Evolutionary conservation across 1,284 basidiomycete species (phyloP), one percentile per base, ranked within the genome.

Genomic region (Tylopilus orsonianus): DNA sequence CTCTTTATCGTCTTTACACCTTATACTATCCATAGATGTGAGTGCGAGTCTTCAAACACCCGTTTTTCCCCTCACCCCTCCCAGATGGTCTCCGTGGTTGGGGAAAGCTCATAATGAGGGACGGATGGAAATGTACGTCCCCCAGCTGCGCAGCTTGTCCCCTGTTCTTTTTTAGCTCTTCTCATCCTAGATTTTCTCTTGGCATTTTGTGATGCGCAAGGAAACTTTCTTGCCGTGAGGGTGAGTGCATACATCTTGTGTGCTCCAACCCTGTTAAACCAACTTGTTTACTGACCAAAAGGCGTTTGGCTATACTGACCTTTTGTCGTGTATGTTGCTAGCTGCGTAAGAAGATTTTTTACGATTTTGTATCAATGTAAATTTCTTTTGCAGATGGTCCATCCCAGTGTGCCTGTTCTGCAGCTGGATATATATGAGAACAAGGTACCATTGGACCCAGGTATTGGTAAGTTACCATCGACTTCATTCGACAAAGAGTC

Each of bases 251-350:
- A 29, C 16, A 18, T 30, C 18, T 16, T n/a, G 4, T 14, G 10
- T 8, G 5, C 18, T 22, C 30, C 7, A 8, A 35, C 16, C 32
- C n/a, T 43, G 30, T 41, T 26, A 41, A 26, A 43, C 16, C 23
- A 29, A 26, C 37, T 20, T 30, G 22, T 44, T n/a, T 20, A 12
- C 36, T 33, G 22, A 13, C 4, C 0, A 38, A 42, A 48, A 83
- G 79, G 89, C 90, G 12, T 93, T 87, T 64, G 74, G 85, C 66
- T 92, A 90, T 70, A 93, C 91, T 36, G 88, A 89, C 51, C 73
- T 93, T 4, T 71, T 93, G 22, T 92, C 90, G 0, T 90, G 87
- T 61, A 90, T 91, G 87, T 75, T 93, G n/a, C 81, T 93, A 42
- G 87, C 90, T 62, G 85, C 89, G 79, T 88, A 61, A 61, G 79